Base-by-base conservation (phyloP, 257 asterid genomes). In the Penstemon barbatus region DNA sequence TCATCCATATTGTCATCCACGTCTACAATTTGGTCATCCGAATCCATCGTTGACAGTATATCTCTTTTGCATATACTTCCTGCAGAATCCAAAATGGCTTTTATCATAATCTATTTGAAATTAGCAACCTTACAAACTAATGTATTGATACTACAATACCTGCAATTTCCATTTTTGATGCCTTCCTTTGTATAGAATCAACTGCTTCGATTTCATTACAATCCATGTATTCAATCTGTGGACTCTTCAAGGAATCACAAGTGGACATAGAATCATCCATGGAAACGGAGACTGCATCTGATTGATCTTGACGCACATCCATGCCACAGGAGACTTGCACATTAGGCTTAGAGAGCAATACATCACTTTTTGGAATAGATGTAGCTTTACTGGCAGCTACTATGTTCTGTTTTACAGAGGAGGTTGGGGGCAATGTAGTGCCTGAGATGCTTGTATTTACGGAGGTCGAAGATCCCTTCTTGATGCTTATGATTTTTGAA, bases 201-300 rank as follows among this genome's bases (percentile, higher is more conserved):
- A 91, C 75, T 39, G 84, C 92, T 7, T 79, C 73, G 4, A 78
- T 57, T 55, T 83, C 96, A 61, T 58, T 74, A 64, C 45, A 80
- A 67, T 94, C 99, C 77, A 91, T 74, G 67, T 94, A 91, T 71
- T 90, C 99, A n/a, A 94, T 77, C 13, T 90, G 90, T 0, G 96
- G 96, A 57, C 99, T 94, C 52, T 87, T 86, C 78, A 94, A 67
- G 56, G 96, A 85, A 75, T 89, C 96, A 65, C 89, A 93, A 42
- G 85, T 82, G 40, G 97, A 87, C 95, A 86, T 87, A 6, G 99
- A 84, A 65, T 93, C 97, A 71, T 88, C 99, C 95, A 93, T 86
- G 15, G 97, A 89, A 18, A 79, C 79, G 12, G 89, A 82, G 36
- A 65, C 63, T 13, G 84, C 79, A 61, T 88, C 96, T 5, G 95